Percentiles rank a stretch among this genome's conserved stretches.
phyloP scores from a whole-genome alignment of 176 grass and related monocot genomes.

The Areca catechu region DNA sequence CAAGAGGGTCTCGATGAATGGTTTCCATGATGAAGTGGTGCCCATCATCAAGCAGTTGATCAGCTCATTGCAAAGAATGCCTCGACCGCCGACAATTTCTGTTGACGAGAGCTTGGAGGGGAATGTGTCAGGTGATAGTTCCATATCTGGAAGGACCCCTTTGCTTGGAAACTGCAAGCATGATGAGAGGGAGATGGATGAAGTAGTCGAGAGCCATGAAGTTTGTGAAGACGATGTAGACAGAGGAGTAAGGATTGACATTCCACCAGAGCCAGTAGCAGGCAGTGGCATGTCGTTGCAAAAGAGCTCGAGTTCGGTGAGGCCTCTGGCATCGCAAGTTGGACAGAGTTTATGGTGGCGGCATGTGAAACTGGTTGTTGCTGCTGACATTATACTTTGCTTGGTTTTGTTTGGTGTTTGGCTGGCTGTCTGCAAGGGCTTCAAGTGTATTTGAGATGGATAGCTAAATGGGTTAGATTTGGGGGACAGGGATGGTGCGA shows the following conservation, averaged over 20 bases:
- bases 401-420: slow-evolving; percentile 59
- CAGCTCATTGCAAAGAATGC: slow-evolving; percentile 75
- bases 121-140: slow-evolving; percentile 10
- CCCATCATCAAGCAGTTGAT: slow-evolving; percentile 65
- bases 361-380: slow-evolving; percentile 58
- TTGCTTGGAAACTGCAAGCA: slow-evolving; percentile 41
- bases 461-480: not conserved
- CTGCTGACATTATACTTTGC: slow-evolving; percentile 47
- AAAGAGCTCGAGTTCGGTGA: slow-evolving; percentile 33
- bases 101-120: slow-evolving; percentile 31
- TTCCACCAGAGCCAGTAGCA: slow-evolving; percentile 31
- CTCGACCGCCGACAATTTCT: slow-evolving; percentile 22
- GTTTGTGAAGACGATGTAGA: slow-evolving; percentile 22
- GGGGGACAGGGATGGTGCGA: too few species aligned
- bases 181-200: slow-evolving; percentile 42
- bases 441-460: slow-evolving; percentile 46
- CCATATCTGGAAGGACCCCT: slow-evolving; percentile 44
- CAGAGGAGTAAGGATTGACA: slow-evolving; percentile 41
- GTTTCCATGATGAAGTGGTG: slow-evolving; percentile 43
- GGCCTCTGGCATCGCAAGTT: slow-evolving; percentile 33
- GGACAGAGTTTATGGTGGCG: slow-evolving; percentile 40
- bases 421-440: slow-evolving; percentile 73
- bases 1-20: slow-evolving; percentile 24
- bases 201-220: not conserved
- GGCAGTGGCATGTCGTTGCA: slow-evolving; percentile 42